Evolutionary conservation across 2,329 filamentous ascomycete genomes (phyloP), one percentile per base, ranked within the genome.

Genomic region (Spiromastix sp.): DNA sequence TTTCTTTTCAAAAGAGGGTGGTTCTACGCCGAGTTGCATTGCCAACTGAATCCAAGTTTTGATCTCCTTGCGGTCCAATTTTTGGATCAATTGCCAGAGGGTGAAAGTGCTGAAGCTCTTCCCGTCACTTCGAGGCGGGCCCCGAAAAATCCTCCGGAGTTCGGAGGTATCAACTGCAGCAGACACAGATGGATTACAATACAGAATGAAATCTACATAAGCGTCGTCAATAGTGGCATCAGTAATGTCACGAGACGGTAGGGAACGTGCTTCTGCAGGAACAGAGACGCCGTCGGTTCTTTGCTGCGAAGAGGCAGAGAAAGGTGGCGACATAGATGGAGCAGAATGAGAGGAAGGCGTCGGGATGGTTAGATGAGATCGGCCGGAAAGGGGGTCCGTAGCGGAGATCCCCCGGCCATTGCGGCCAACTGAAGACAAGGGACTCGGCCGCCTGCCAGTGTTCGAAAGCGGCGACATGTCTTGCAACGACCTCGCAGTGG

Each of bases 1-100:
- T 17, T 85, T 83, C 56, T 89, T 91, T 40, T 81, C 77, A 16
- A 77, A 68, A 40, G 85, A 81, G 2, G 86, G 85, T 3, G 81
- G 81, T 50, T 93, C 84, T 11, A 94, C 89, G 7, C 89, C 87
- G n/a, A 95, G 66, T 49, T 81, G 81, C 35, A 87, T 73, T 1
- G 85, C 87, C 46, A 95, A 56, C 55, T 94, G 84, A 26, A 82
- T 84, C 87, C 87, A 95, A 0, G 86, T 94, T 59, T 87, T 91
- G 56, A 95, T 78, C 51, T 93, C 84, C 52, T 84, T 87, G 15
- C 67, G 64, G 45, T 93, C 82, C 34, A 93, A 74, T 56, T 80
- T 79, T 43, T 73, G 70, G 51, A 95, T 85, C 34, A 95, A 70
- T 50, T 84, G 72, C 54, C 79, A 93, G 13, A 95, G 66, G 5